Percentiles rank a stretch among this genome's conserved stretches.
Evolutionary conservation across 345 rosid genomes (phyloP).

Genomic region (Murraya koenigii): DNA sequence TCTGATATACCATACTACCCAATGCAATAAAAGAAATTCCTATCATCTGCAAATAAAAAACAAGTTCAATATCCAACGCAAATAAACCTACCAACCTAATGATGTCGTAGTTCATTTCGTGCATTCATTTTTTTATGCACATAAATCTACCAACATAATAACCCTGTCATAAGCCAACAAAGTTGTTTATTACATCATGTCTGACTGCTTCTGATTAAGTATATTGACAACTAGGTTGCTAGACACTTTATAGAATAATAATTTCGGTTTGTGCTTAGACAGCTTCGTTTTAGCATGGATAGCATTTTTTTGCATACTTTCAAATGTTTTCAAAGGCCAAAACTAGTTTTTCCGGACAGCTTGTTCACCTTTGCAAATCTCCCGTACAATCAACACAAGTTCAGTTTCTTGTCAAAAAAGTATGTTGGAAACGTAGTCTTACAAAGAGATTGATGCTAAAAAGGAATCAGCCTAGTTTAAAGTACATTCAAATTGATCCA

Average conservation of each 20-base stretch:
- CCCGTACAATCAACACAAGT: not conserved
- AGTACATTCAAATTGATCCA: constrained; percentile 1
- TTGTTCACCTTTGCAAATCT: not conserved
- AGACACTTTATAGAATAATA: not conserved
- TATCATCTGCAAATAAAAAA: not conserved
- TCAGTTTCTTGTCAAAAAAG: not conserved
- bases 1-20: not conserved
- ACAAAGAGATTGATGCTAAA: not conserved
- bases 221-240: not conserved
- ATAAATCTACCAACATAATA: no score
- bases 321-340: not conserved
- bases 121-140: not conserved
- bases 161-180: not conserved
- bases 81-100: not conserved
- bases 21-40: not conserved
- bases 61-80: not conserved
- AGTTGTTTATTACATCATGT: not conserved
- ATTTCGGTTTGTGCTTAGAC: not conserved
- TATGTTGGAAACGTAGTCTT: not conserved
- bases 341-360: not conserved
- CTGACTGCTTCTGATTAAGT: not conserved
- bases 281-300: not conserved
- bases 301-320: not conserved
- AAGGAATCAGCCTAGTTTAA: not conserved
- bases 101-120: not conserved